A percentile compares a stretch with the other conserved stretches of the same genome.
Evolutionary conservation across 345 rosid species (phyloP).

Genomic region (Aquilaria yunnanensis): DNA sequence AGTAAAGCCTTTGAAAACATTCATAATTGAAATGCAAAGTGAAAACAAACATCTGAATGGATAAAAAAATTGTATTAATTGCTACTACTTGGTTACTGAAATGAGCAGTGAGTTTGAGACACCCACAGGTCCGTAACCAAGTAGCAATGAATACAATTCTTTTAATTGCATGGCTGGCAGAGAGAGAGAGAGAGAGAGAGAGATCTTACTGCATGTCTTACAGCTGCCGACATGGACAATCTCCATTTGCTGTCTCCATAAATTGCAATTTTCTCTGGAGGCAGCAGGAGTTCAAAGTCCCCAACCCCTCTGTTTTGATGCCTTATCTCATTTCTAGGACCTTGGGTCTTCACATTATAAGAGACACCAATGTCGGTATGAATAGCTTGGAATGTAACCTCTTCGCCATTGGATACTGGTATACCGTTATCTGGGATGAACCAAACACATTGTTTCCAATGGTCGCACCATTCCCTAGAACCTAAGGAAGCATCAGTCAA

Average conservation of each 20-base stretch:
- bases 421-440: constrained; percentile 54
- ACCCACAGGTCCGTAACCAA: too few relatives aligned
- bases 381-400: constrained; percentile 49
- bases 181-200: constrained; percentile 12
- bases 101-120: too few relatives aligned
- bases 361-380: constrained; percentile 58
- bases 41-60: too few relatives aligned
- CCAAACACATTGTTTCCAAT: constrained; percentile 99
- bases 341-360: constrained; percentile 42
- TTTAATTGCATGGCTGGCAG: neutral
- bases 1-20: too few relatives aligned
- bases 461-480: constrained; percentile 79
- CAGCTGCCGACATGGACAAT: constrained; percentile 44
- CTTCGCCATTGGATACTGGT: constrained; percentile 46
- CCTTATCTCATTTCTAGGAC: constrained; percentile 19
- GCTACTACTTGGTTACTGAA: too few relatives aligned
- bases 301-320: constrained; percentile 18
- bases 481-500: constrained; percentile 38
- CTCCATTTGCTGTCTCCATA: constrained; percentile 75
- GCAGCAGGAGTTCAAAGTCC: constrained; percentile 49
- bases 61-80: too few relatives aligned
- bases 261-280: constrained; percentile 72
- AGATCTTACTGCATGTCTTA: constrained; percentile 54
- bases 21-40: too few relatives aligned
- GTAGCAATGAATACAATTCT: too few relatives aligned